These are phyloP conservation scores for Gastrolobium villosum DNA, from an alignment of 306 rosid species.

Conservation along the genomic window DNA sequence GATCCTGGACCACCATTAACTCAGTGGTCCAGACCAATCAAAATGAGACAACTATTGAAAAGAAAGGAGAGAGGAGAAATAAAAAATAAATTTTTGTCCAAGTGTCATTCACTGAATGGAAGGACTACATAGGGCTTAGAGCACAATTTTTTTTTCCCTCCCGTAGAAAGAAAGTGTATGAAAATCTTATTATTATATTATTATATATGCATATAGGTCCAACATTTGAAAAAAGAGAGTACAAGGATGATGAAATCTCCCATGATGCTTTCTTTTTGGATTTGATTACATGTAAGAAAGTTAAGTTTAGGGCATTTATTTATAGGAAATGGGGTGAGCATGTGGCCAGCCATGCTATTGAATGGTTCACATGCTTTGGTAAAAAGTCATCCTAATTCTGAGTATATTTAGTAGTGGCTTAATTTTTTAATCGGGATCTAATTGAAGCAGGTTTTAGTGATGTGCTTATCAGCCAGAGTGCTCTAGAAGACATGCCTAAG, in stretches of 20 bases:
- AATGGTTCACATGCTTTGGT: conserved; percentile 63
- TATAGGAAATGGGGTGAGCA: conserved; percentile 49
- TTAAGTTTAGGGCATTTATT: conserved; percentile 32
- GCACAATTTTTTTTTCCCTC: too few relatives aligned
- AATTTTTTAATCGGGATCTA: conserved; percentile 42
- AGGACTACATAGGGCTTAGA: too few relatives aligned
- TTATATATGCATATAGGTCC: conserved; percentile 21
- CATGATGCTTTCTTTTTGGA: conserved; percentile 43
- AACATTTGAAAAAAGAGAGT: conserved; percentile 55
- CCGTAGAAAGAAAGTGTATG: conserved; percentile 16
- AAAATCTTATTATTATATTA: neutral
- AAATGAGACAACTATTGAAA: too few relatives aligned
- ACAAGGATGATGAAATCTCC: conserved; percentile 58
- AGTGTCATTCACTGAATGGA: too few relatives aligned
- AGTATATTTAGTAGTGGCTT: conserved; percentile 38
- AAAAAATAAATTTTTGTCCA: too few relatives aligned
- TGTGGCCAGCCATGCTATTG: conserved; percentile 65
- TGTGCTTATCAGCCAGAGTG: conserved; percentile 43
- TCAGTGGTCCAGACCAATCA: too few relatives aligned
- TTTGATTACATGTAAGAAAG: conserved; percentile 51
- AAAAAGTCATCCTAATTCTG: conserved; percentile 46
- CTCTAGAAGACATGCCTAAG: conserved; percentile 10
- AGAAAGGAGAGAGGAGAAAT: too few relatives aligned
- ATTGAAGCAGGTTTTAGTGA: conserved; percentile 46
- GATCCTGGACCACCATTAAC: too few relatives aligned